These are phyloP conservation scores for Leccinum imitatum DNA, from an alignment of 768 basidiomycete genomes.

Conservation along the genomic window DNA sequence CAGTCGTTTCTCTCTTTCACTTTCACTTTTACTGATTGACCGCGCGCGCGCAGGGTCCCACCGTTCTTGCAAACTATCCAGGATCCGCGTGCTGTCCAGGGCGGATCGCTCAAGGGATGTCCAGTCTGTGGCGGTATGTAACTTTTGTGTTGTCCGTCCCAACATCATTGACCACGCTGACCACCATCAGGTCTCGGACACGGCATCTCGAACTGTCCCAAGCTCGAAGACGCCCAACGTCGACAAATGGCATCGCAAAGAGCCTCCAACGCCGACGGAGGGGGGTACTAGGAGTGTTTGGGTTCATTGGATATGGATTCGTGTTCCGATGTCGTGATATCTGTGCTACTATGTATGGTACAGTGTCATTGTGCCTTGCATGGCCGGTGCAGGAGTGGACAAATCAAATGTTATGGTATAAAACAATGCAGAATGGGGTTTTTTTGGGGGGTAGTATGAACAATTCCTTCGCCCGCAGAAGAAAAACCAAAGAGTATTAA, in stretches of 20 bases:
- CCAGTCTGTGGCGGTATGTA: conserved; percentile 88
- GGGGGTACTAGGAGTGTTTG: conserved; percentile 28
- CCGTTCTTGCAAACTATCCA: conserved; percentile 89
- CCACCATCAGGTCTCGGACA: conserved; percentile 79
- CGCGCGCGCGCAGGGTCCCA: conserved; percentile 65
- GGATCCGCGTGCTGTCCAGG: conserved; percentile 82
- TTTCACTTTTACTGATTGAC: not conserved
- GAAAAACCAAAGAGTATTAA: not conserved
- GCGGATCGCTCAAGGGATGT: conserved; percentile 81
- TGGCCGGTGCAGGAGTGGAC: not conserved
- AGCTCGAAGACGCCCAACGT: conserved; percentile 90
- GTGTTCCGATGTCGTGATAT: conserved; percentile 2
- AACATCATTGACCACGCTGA: not conserved
- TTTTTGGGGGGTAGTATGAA: conserved; percentile 2
- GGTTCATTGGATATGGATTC: not conserved
- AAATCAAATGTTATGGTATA: conserved; percentile 1
- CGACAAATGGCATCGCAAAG: conserved; percentile 89
- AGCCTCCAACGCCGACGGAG: conserved; percentile 60
- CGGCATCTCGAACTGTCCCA: conserved; percentile 92
- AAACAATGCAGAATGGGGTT: conserved; percentile 6
- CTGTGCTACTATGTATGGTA: conserved; percentile 11
- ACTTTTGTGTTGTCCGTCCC: too few relatives aligned
- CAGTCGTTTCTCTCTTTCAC: conserved; percentile 25
- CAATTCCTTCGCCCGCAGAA: not conserved
- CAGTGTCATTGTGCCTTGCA: conserved; percentile 4